phyloP scores from a whole-genome alignment of 495 filamentous ascomycete genomes.

The Daldinia loculata region DNA sequence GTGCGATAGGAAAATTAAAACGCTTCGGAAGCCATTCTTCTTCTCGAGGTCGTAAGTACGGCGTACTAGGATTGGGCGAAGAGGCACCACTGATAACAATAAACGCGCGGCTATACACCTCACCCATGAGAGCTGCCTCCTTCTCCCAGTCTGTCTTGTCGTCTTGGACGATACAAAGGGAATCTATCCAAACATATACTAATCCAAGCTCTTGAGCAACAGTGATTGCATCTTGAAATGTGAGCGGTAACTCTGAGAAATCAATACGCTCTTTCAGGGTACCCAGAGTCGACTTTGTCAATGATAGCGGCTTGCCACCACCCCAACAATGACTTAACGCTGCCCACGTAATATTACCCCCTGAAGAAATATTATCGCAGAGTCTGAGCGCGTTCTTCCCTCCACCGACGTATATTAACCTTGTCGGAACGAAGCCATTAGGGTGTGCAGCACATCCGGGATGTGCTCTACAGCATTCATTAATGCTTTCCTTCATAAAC shows the following conservation, averaged over 20 bases:
- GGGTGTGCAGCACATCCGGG: background rate
- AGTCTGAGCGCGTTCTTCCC: background rate
- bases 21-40: background rate
- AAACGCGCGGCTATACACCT: conserved; percentile 32
- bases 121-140: conserved; percentile 49
- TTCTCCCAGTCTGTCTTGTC: conserved; percentile 48
- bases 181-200: conserved; percentile 38
- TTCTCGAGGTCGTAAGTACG: background rate
- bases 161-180: conserved; percentile 49
- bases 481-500: conserved; percentile 30
- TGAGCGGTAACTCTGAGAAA: background rate
- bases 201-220: background rate
- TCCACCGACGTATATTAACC: background rate
- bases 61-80: background rate
- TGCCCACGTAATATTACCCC: background rate
- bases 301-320: background rate
- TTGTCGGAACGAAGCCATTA: background rate
- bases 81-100: background rate
- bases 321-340: background rate
- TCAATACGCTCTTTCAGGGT: background rate
- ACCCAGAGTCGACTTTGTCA: background rate
- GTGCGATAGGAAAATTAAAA: background rate
- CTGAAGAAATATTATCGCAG: background rate
- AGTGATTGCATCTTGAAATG: background rate
- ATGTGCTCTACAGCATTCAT: conserved; percentile 23